phyloP scores from a whole-genome alignment of 1,139 yeast species.

The Hyphopichia buzzinii region DNA sequence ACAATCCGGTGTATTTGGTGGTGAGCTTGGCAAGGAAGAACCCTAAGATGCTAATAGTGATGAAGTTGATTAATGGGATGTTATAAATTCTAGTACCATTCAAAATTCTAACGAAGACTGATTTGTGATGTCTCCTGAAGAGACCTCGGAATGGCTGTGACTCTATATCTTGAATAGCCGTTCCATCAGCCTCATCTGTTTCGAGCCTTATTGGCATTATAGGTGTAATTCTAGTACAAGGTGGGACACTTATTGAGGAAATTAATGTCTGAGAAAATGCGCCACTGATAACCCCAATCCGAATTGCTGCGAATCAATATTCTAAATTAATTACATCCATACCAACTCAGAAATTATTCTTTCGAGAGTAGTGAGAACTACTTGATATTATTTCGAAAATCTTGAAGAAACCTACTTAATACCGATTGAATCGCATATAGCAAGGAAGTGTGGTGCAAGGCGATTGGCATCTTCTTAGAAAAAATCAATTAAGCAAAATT shows the following conservation, averaged over 20 bases:
- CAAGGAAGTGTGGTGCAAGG: no score
- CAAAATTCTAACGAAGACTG: constrained; percentile 22
- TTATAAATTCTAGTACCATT: constrained; percentile 37
- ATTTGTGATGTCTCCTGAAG: constrained; percentile 3
- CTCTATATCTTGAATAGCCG: constrained; percentile 2
- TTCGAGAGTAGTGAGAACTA: no score
- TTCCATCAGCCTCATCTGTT: constrained; percentile 11
- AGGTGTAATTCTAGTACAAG: no score
- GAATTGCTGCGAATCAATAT: no score
- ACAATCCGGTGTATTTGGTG: constrained; percentile 59
- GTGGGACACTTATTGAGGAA: no score
- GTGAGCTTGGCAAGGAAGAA: constrained; percentile 51
- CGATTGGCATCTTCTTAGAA: no score
- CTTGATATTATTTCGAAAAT: no score
- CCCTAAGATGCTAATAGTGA: constrained; percentile 49
- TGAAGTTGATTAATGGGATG: constrained; percentile 54
- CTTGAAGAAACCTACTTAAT: no score
- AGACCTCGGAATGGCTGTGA: background rate
- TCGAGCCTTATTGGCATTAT: constrained; percentile 25
- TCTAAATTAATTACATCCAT: no score
- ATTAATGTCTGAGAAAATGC: constrained; percentile 1
- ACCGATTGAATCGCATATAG: no score
- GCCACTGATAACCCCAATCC: background rate
- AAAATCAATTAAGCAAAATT: no score
- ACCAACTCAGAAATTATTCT: no score